Base-by-base conservation (phyloP, 257 asterid species). In the Forsythia viridissima region DNA sequence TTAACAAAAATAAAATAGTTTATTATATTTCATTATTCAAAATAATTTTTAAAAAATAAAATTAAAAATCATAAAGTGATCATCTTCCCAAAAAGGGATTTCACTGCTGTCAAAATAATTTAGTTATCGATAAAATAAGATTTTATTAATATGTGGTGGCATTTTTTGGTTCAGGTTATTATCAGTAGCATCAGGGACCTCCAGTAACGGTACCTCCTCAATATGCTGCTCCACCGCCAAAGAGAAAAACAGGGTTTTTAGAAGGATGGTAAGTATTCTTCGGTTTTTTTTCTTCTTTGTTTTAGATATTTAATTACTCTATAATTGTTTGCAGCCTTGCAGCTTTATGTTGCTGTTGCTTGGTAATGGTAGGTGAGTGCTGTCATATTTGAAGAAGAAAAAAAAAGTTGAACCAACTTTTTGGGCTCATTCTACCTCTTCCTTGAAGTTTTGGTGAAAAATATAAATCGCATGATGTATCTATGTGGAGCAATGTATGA, bases 201-300 rank as follows among this genome's bases (percentile, higher is more conserved):
- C 92, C 96, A 2, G 97, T 93, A 42, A 82, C 91, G 97, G 89
- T 96, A 41, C 97, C 97, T 1, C 98, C 98, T 0, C 88, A 83
- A 30, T 89, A 89, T 52, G 82, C 88, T n/a, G 89, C 90, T 57
- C 86, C 96, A 0, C 95, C 97, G 4, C 94, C 94, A 1, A 85
- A 70, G 83, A 87, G 78, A 81, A 8, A 82, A 2, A 43, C 74
- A 3, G 90, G 93, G 4, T 91, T 89, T 40, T 81, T 91, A 15
- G 84, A 93, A 80, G 97, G 94, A 78, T 90, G 97, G 96, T 89
- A 78, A 34, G 84, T 18, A 7, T 24, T 24, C 24, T 24, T 24
- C 24, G 24, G 24, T 24, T 24, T 24, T 59, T 41, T 18, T 24
- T 24, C 24, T 24, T 24, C 24, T 24, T 24, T 24, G 20, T 34